Evolutionary conservation across 371 early-diverging fungal species (phyloP), one percentile per base, ranked within the genome.

Genomic region (Mucor piriformis): DNA sequence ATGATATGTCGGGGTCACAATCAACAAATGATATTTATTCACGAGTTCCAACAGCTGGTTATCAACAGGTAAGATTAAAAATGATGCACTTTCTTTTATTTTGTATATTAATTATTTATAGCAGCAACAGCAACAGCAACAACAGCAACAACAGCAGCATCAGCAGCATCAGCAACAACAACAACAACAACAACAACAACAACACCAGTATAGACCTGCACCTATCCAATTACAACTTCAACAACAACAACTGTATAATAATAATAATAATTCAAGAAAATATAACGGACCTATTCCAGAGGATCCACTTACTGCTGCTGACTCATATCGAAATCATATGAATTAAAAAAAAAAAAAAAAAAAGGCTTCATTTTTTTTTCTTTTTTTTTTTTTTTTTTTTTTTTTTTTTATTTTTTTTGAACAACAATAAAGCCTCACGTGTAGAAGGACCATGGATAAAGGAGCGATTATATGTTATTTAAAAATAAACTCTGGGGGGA

Each of bases 221-320:
- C 7, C 47, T 35, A 25, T 46, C 21, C 57, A 49, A 11, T 48
- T 24, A 3, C 58, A 54, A 42, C 57, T 29, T 12, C 47, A 47
- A 7, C 59, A 57, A 34, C 49, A 52, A n/a, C 59, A 54, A 50
- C 56, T 29, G 11, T 51, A 59, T 23, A 50, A 59, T 46, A 35
- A 6, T 3, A 46, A 48, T 57, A 37, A 48, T 57, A 35, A 35
- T 13, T 13, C 20, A 23, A 44, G 43, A 10, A 66, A 59, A 16
- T 59, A 49, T 15, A 67, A 25, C 50, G 69, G 72, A 0, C 72
- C 72, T 34, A 50, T 60, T 8, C 72, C 66, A 29, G 72, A 72
- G 48, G 69, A 72, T 54, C 72, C 72, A 20, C 44, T 59, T 7
- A 68, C 65, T 42, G 72, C 69, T 35, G 60, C 51, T 55, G 72